These are phyloP conservation scores for Fraxinus excelsior DNA, from an alignment of 257 asterid genomes.

Conservation along the genomic window DNA sequence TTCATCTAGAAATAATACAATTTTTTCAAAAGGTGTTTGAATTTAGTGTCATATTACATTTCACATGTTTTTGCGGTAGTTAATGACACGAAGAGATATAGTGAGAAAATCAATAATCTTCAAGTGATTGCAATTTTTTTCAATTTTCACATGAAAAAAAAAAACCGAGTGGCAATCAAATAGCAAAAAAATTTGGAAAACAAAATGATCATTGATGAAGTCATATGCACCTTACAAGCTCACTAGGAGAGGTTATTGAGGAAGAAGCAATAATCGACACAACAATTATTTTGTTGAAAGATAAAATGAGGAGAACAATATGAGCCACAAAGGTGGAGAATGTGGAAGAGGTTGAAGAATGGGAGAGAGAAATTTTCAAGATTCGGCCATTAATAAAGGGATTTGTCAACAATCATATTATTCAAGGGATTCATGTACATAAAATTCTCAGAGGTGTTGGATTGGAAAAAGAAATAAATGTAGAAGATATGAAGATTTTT, in stretches of 20 bases:
- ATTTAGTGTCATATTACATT: neutral
- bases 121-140: neutral
- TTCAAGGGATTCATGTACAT: neutral
- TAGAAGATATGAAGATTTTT: too few species aligned
- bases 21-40: too few species aligned
- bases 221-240: neutral
- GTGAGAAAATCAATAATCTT: neutral
- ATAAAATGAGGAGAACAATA: neutral
- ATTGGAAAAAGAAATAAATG: neutral
- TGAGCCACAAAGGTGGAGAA: neutral
- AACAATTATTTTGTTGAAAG: neutral
- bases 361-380: neutral
- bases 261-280: neutral
- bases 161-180: neutral
- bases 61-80: neutral
- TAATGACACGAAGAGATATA: neutral
- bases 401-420: neutral
- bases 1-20: too few species aligned
- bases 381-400: neutral
- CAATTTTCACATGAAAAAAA: too few species aligned
- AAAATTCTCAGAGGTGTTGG: neutral
- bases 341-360: neutral
- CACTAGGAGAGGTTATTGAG: neutral
- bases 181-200: too few species aligned
- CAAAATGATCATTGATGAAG: neutral